Percentiles rank a stretch among this genome's conserved stretches.
Conservation (phyloP, 345 rosid genomes). For the Firmiana major region DNA sequence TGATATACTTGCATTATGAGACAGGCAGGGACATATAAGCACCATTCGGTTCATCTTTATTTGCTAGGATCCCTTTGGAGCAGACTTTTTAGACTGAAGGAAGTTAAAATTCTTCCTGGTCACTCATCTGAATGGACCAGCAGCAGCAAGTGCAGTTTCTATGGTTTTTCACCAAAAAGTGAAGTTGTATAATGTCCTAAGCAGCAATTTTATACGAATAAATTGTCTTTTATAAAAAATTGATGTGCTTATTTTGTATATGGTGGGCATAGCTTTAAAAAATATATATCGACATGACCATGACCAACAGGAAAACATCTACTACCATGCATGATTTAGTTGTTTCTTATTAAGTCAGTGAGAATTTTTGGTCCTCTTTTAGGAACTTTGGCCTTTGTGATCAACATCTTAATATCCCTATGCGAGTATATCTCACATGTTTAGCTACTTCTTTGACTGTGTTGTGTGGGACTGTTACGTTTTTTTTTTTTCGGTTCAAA, state of each 20-base stretch:
- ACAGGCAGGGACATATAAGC: conserved; percentile 12
- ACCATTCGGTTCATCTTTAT: neutral
- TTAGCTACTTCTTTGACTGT: neutral
- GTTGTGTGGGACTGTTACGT: neutral
- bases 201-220: neutral
- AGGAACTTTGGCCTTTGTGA: neutral
- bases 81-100: neutral
- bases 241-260: neutral
- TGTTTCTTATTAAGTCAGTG: neutral
- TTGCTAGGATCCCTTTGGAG: conserved; percentile 2
- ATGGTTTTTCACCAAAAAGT: neutral
- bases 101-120: neutral
- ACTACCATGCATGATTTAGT: neutral
- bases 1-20: conserved; percentile 13
- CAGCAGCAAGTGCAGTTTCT: neutral
- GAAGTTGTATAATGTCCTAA: neutral
- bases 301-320: neutral
- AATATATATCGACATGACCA: neutral
- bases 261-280: neutral
- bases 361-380: neutral
- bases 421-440: neutral
- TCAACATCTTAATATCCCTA: neutral
- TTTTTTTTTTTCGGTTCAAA: neutral
- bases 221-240: neutral
- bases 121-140: neutral